A percentile compares a stretch with the other conserved stretches of the same genome.
Evolutionary conservation across 768 basidiomycete genomes (phyloP).

Genomic region (Dendrothele bispora): DNA sequence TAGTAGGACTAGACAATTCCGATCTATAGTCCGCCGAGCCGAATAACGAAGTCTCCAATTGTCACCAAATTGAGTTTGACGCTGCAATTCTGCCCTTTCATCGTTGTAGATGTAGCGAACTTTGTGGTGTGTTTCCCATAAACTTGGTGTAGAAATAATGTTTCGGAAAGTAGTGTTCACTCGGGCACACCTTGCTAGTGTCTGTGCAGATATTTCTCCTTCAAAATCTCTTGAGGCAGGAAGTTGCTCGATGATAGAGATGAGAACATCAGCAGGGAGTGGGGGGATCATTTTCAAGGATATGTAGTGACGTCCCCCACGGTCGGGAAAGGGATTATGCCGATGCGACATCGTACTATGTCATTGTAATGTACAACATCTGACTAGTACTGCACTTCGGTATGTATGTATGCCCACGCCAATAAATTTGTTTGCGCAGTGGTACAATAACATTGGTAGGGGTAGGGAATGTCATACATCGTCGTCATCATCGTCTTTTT

Average conservation of each 20-base stretch:
- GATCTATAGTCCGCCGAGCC: constrained; percentile 45
- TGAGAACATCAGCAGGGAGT: constrained; percentile 12
- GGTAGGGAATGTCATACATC: not conserved
- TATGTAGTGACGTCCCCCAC: too few relatives aligned
- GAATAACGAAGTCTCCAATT: constrained; percentile 51
- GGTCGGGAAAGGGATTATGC: too few relatives aligned
- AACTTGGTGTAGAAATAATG: constrained; percentile 36
- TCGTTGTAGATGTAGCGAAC: constrained; percentile 46
- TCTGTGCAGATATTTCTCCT: constrained; percentile 8
- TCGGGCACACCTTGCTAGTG: constrained; percentile 40
- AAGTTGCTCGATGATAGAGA: constrained; percentile 10
- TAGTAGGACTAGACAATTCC: constrained; percentile 36
- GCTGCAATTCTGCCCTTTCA: constrained; percentile 33
- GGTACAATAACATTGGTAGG: not conserved
- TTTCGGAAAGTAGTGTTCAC: constrained; percentile 39
- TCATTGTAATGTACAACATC: too few relatives aligned
- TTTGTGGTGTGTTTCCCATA: constrained; percentile 58
- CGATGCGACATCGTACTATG: too few relatives aligned
- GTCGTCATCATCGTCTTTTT: constrained; percentile 43
- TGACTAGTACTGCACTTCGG: too few relatives aligned
- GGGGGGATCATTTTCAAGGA: constrained; percentile 4
- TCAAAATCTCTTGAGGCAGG: constrained; percentile 1
- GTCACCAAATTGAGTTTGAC: constrained; percentile 24
- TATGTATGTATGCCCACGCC: too few relatives aligned
- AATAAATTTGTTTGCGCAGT: not conserved